phyloP scores from a whole-genome alignment of 805 yeast genomes.

The Lipomyces mesembrius region DNA sequence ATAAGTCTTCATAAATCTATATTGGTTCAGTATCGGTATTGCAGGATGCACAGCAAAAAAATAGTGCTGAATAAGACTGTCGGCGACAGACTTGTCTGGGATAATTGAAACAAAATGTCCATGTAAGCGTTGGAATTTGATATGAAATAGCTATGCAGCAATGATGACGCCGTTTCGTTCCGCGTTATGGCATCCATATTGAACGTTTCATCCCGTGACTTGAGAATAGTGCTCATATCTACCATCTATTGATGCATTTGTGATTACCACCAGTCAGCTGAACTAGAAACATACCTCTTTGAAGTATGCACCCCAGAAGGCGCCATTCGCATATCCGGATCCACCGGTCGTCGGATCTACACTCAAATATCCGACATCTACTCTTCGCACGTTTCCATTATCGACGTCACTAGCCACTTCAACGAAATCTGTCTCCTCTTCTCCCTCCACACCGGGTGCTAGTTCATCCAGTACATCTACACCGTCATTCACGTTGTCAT shows the following conservation, averaged over 20 bases:
- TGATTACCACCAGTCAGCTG: not conserved
- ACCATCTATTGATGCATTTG: slow-evolving; percentile 10
- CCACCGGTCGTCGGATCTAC: slow-evolving; percentile 23
- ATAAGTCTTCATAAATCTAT: slow-evolving; percentile 5
- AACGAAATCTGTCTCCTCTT: not conserved
- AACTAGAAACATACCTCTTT: slow-evolving; percentile 27
- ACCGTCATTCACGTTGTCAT: slow-evolving; percentile 5
- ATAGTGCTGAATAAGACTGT: slow-evolving; percentile 19
- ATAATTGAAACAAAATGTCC: slow-evolving; percentile 12
- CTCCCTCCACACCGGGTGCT: not conserved
- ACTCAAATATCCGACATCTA: slow-evolving; percentile 26
- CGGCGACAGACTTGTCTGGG: slow-evolving; percentile 21
- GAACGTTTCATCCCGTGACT: slow-evolving; percentile 15
- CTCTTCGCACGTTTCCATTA: not conserved
- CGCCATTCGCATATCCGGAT: slow-evolving; percentile 31
- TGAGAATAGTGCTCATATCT: slow-evolving; percentile 25
- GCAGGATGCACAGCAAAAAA: slow-evolving; percentile 29
- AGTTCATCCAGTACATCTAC: not conserved
- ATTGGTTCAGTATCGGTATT: slow-evolving; percentile 21
- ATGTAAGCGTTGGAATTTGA: slow-evolving; percentile 16
- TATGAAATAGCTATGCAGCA: slow-evolving; percentile 12
- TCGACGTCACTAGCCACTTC: not conserved
- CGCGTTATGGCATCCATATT: slow-evolving; percentile 22
- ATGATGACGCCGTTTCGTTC: slow-evolving; percentile 17
- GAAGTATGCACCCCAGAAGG: slow-evolving; percentile 33